Conservation (phyloP, 208 protist genomes). For the Leishmania mexicana region DNA sequence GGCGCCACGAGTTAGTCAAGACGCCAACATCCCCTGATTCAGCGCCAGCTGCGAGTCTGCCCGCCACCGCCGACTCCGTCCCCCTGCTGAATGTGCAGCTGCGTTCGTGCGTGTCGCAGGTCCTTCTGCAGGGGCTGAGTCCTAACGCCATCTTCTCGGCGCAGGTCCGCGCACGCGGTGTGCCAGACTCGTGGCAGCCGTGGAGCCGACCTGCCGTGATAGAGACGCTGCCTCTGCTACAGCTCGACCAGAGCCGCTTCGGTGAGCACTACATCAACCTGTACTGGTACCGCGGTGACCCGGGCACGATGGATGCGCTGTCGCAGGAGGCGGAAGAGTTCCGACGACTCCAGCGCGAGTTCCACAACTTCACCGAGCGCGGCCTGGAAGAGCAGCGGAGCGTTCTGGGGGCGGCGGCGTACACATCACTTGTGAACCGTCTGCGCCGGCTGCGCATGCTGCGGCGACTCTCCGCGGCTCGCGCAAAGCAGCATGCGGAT, state of each 20-base stretch:
- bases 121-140: conserved; percentile 45
- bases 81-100: conserved; percentile 62
- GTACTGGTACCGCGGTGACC: conserved; percentile 79
- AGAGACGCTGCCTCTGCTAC: conserved; percentile 67
- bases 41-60: background rate
- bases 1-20: conserved; percentile 19
- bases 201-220: conserved; percentile 64
- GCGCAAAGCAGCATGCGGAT: conserved; percentile 42
- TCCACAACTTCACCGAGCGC: conserved; percentile 55
- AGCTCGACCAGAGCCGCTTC: conserved; percentile 83
- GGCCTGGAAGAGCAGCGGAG: conserved; percentile 63
- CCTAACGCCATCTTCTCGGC: conserved; percentile 47
- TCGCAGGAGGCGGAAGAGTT: conserved; percentile 43
- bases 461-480: conserved; percentile 43
- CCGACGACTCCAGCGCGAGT: conserved; percentile 63
- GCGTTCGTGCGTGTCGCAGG: conserved; percentile 29
- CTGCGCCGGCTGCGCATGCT: conserved; percentile 47
- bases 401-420: conserved; percentile 44
- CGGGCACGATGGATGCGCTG: conserved; percentile 20
- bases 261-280: conserved; percentile 93
- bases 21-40: background rate
- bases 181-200: conserved; percentile 73
- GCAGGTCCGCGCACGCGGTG: conserved; percentile 52
- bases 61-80: conserved; percentile 6
- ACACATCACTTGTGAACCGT: conserved; percentile 39